Conservation (phyloP, 2,329 filamentous ascomycete species). For the Aspergillus uvarum region DNA sequence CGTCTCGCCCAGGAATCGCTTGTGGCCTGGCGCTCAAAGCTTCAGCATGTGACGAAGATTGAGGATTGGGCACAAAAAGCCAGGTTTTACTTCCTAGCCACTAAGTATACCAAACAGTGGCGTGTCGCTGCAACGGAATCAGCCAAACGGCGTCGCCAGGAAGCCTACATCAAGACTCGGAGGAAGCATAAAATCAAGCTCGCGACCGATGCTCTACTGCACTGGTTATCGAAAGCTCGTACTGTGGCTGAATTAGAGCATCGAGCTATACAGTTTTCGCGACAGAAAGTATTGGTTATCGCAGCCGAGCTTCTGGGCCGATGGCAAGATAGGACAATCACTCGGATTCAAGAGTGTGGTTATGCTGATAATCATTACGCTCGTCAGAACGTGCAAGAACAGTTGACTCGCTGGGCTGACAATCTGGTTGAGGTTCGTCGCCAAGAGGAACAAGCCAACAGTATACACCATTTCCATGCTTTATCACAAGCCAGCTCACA, state of each 20-base stretch:
- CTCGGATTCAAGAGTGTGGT: conserved; percentile 33
- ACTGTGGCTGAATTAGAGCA: conserved; percentile 38
- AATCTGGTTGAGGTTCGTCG: conserved; percentile 33
- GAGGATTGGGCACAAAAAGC: conserved; percentile 56
- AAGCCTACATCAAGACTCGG: conserved; percentile 56
- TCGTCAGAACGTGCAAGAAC: conserved; percentile 38
- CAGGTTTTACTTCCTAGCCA: conserved; percentile 56
- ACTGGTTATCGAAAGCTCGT: conserved; percentile 39
- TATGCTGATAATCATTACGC: conserved; percentile 42
- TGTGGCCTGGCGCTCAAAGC: conserved; percentile 37
- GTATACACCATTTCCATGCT: conserved; percentile 48
- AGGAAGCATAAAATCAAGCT: conserved; percentile 56
- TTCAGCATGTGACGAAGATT: conserved; percentile 48
- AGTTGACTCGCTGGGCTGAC: conserved; percentile 41
- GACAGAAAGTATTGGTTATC: conserved; percentile 35
- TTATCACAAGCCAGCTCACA: conserved; percentile 48
- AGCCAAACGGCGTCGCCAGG: conserved; percentile 53
- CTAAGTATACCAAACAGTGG: conserved; percentile 53
- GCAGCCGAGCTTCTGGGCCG: conserved; percentile 39
- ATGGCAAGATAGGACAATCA: conserved; percentile 46
- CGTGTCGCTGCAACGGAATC: conserved; percentile 50
- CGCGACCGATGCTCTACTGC: conserved; percentile 44
- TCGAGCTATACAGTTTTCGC: conserved; percentile 40
- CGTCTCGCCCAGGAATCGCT: conserved; percentile 43
- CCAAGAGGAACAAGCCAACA: conserved; percentile 46